A percentile compares a stretch with the other conserved stretches of the same genome.
Evolutionary conservation across 1,284 basidiomycete species (phyloP).

Genomic region (Exobasidium cylindrosporum): DNA sequence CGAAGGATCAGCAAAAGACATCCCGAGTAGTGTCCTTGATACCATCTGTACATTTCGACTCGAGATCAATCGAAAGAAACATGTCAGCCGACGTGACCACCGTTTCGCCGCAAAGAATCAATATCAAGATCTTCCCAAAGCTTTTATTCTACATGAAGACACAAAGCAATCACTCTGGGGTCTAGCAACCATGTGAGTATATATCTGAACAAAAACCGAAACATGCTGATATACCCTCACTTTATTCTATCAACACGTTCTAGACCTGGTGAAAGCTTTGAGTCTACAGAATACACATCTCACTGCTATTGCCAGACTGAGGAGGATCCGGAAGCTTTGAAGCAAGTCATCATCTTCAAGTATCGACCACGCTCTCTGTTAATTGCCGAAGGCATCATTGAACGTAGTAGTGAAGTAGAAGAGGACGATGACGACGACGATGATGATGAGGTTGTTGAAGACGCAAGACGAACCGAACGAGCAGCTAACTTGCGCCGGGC

Average conservation of each 20-base stretch:
- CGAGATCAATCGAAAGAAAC: too few relatives aligned
- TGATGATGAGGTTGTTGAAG: not conserved
- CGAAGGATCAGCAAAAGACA: not conserved
- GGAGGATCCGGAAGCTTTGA: not conserved
- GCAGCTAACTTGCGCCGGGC: not conserved
- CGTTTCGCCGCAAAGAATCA: too few relatives aligned
- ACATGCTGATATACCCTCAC: too few relatives aligned
- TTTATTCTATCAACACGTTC: not conserved
- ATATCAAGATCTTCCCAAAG: not conserved
- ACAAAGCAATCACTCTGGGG: not conserved
- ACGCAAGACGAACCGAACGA: not conserved
- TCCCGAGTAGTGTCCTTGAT: too few relatives aligned
- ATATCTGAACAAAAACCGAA: too few relatives aligned
- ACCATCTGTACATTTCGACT: too few relatives aligned
- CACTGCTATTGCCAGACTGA: not conserved
- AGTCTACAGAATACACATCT: too few relatives aligned
- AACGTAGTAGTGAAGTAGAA: not conserved
- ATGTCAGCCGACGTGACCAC: too few relatives aligned
- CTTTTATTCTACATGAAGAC: not conserved
- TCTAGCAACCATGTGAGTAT: not conserved
- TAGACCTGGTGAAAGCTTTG: too few relatives aligned
- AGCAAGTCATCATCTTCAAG: not conserved
- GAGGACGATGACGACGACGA: constrained; percentile 17
- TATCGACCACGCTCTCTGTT: not conserved
- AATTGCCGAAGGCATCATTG: not conserved